Base-by-base conservation (phyloP, 768 basidiomycete genomes). In the Lactarius deliciosus region DNA sequence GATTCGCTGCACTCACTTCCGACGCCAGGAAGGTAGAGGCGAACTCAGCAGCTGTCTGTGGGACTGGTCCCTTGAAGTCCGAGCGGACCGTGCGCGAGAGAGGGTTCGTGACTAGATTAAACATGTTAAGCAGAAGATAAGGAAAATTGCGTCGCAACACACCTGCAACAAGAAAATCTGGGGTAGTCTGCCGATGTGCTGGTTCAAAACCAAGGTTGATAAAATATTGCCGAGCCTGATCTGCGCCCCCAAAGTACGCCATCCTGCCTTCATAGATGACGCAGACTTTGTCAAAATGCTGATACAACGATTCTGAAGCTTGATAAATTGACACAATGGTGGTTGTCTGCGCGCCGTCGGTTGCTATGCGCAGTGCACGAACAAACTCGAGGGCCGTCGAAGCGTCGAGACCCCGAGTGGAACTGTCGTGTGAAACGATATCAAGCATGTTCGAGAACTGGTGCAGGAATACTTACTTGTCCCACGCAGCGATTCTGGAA, bases 241-340 rank as follows among this genome's bases (percentile, higher is more conserved):
- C 76, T 2, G 86, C 85, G 7, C 84, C 84, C 2, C 92, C 92
- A 64, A 84, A 93, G 78, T 88, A 94, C 32, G 85, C 86, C 82
- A 89, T 87, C 41, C 80, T 78, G 4, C 91, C 89, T 65, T 88
- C 88, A 76, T 88, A 84, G 72, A 94, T 82, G 41, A 93, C 84
- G 73, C 88, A 86, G 40, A 93, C 89, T 74, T 92, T 91, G 80
- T 92, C 90, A 73, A 93, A 94, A 53, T 82, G 78, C 25, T 82
- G 65, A 65, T 86, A 88, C 0, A 89, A 73, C 2, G 80, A 80
- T 73, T 93, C 90, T 60, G 88, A 87, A 9, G 90, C 92, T 76
- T 94, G 92, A 76, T 94, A 94, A 43, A 95, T 84, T 0, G 90
- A 88, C n/a, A 91, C 89, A 64, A 94, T 82, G 0, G 88, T 91